A percentile compares a stretch with the other conserved stretches of the same genome.
Evolutionary conservation across 192 early-diverging fungal genomes (phyloP).

Genomic region (Lunasporangiospora selenospora): DNA sequence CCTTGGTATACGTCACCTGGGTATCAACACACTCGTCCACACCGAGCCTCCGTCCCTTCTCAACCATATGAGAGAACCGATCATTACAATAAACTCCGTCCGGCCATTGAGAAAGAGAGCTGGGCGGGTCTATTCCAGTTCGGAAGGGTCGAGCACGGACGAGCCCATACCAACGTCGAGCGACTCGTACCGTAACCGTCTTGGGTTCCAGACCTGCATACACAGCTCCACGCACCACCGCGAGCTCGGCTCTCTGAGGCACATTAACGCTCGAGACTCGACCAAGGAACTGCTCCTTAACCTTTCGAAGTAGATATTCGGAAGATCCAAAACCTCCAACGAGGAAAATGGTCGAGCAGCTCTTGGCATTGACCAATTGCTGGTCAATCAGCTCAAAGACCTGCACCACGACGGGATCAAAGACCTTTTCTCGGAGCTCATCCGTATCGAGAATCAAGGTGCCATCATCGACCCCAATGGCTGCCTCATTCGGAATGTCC

Average conservation of each 20-base stretch:
- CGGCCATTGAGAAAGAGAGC: constrained; percentile 2
- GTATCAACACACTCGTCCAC: constrained; percentile 6
- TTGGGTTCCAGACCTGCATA: constrained; percentile 24
- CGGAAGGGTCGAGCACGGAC: constrained; percentile 25
- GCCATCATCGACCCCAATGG: constrained; percentile 25
- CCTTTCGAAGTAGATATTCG: constrained; percentile 46
- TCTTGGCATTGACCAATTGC: constrained; percentile 24
- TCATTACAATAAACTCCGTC: constrained; percentile 27
- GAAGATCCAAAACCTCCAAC: constrained; percentile 55
- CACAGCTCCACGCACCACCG: constrained; percentile 53
- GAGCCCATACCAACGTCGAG: constrained; percentile 31
- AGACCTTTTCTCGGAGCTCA: constrained; percentile 47
- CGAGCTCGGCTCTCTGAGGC: constrained; percentile 16
- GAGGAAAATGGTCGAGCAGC: constrained; percentile 30
- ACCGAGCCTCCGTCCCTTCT: constrained; percentile 17
- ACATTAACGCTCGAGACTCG: constrained; percentile 40
- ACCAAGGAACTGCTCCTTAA: constrained; percentile 42
- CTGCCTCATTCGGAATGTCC: no score
- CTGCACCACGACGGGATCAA: constrained; percentile 30
- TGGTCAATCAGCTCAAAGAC: constrained; percentile 35
- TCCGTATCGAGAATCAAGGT: constrained; percentile 10
- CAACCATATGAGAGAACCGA: constrained; percentile 15
- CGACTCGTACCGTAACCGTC: constrained; percentile 20
- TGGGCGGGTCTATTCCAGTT: constrained; percentile 21
- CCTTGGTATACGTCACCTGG: constrained; percentile 21